Evolutionary conservation across 1,139 yeast species (phyloP).

Genomic region (Kluyveromyces sp.): DNA sequence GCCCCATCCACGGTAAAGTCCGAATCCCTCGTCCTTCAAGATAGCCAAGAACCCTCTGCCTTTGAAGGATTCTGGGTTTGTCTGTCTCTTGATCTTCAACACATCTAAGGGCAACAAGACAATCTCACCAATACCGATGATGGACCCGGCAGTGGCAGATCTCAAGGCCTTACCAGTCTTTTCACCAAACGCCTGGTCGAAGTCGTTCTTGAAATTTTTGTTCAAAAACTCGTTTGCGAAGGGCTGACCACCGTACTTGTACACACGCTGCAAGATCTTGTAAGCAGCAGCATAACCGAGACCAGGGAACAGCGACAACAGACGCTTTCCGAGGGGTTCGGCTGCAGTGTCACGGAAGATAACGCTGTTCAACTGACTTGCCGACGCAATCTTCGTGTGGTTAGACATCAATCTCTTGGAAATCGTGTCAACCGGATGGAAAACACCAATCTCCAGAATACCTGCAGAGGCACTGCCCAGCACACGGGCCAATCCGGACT

Average conservation of each 20-base stretch:
- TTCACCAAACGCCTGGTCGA: slow-evolving; percentile 75
- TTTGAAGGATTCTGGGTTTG: slow-evolving; percentile 95
- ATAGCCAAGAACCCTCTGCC: slow-evolving; percentile 94
- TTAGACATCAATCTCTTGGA: slow-evolving; percentile 97
- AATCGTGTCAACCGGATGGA: slow-evolving; percentile 98
- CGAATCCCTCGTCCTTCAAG: slow-evolving; percentile 83
- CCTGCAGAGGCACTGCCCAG: slow-evolving; percentile 98
- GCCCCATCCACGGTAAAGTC: slow-evolving; percentile 97
- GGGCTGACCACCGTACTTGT: slow-evolving; percentile 99
- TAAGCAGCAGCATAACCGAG: slow-evolving; percentile 97
- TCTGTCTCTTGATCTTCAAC: slow-evolving; percentile 94
- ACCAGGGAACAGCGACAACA: slow-evolving; percentile 90
- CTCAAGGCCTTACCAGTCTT: slow-evolving; percentile 94
- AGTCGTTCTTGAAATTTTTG: slow-evolving; percentile 60
- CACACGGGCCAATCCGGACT: slow-evolving; percentile 84
- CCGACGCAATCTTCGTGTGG: slow-evolving; percentile 61
- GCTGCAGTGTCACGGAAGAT: slow-evolving; percentile 79
- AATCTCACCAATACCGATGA: slow-evolving; percentile 97
- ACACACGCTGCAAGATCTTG: slow-evolving; percentile 93
- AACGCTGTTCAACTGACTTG: slow-evolving; percentile 68
- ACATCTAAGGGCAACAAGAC: slow-evolving; percentile 93
- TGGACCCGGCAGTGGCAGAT: slow-evolving; percentile 95
- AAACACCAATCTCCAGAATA: slow-evolving; percentile 88
- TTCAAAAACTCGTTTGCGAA: slow-evolving; percentile 90
- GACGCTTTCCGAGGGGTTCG: slow-evolving; percentile 61